These are phyloP conservation scores for Pseudogymnoascus sp. DNA, from an alignment of 2,329 filamentous ascomycete genomes.

Conservation along the genomic window DNA sequence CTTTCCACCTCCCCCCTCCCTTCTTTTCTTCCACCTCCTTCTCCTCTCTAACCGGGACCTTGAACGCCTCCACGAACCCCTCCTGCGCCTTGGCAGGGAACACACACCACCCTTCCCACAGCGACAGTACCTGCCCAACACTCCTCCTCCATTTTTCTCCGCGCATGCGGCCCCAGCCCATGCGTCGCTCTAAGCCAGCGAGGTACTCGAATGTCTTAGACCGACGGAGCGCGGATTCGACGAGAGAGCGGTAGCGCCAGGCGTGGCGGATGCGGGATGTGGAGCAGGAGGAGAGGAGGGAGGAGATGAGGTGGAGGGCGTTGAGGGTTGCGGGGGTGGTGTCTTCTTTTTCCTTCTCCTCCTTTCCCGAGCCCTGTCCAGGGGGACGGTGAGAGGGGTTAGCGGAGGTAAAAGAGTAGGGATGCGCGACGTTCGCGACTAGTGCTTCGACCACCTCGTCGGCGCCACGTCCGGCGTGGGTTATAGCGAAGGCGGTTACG, in stretches of 20 bases:
- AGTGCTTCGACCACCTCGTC: constrained; percentile 90
- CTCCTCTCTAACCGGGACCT: constrained; percentile 16
- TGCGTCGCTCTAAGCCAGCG: constrained; percentile 51
- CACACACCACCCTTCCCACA: constrained; percentile 61
- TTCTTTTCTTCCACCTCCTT: constrained; percentile 36
- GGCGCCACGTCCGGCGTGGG: constrained; percentile 73
- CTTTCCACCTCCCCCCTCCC: constrained; percentile 32
- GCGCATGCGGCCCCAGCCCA: constrained; percentile 58
- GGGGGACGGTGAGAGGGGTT: constrained; percentile 42
- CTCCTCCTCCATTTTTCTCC: constrained; percentile 59
- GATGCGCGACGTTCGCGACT: constrained; percentile 69
- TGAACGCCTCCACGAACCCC: constrained; percentile 58
- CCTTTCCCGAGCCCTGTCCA: too few relatives aligned
- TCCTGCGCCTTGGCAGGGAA: constrained; percentile 70
- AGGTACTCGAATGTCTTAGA: constrained; percentile 54
- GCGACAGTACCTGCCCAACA: constrained; percentile 43
- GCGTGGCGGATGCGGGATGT: constrained; percentile 56
- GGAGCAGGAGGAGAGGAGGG: constrained; percentile 56
- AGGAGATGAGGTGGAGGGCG: constrained; percentile 68
- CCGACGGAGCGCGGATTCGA: constrained; percentile 51
- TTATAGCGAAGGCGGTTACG: constrained; percentile 80
- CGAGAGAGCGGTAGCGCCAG: constrained; percentile 59
- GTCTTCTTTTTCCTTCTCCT: constrained; percentile 44
- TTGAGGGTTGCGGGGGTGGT: constrained; percentile 67
- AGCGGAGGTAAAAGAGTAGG: constrained; percentile 63